These are phyloP conservation scores for Kentomonas sorsogonicus DNA, from an alignment of 208 protist genomes.

Conservation along the genomic window DNA sequence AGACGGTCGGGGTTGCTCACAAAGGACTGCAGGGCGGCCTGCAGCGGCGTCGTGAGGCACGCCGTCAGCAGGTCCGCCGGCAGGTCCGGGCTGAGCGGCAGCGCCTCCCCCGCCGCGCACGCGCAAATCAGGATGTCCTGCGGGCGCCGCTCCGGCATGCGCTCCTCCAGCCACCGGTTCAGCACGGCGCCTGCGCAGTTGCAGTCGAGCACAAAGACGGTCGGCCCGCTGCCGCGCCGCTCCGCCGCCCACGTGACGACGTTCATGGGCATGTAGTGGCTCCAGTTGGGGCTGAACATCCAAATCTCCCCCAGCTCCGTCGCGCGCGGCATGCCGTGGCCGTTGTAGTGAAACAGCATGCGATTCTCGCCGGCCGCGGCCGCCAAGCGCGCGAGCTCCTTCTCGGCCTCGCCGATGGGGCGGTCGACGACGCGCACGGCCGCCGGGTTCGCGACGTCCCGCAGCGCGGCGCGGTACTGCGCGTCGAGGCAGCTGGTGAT, in stretches of 20 bases:
- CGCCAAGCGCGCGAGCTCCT: constrained; percentile 71
- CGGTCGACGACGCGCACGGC: constrained; percentile 92
- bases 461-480: constrained; percentile 91
- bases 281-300: constrained; percentile 97
- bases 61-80: constrained; percentile 98
- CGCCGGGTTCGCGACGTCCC: constrained; percentile 20
- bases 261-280: constrained; percentile 98
- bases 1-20: constrained; percentile 68
- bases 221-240: constrained; percentile 90
- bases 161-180: constrained; percentile 69
- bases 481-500: constrained; percentile 88
- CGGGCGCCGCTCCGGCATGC: constrained; percentile 54
- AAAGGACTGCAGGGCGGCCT: constrained; percentile 95
- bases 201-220: constrained; percentile 98
- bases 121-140: constrained; percentile 95
- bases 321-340: constrained; percentile 97
- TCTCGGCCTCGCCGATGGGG: constrained; percentile 91
- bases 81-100: constrained; percentile 96
- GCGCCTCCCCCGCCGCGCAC: constrained; percentile 90
- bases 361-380: constrained; percentile 84
- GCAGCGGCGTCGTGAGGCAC: constrained; percentile 98
- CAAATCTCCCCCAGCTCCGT: constrained; percentile 97
- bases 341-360: constrained; percentile 99
- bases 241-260: constrained; percentile 93
- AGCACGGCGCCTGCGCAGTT: constrained; percentile 89